Evolutionary conservation across 352 stramenopile genomes (phyloP).

Genomic region (Globisporangium solare): DNA sequence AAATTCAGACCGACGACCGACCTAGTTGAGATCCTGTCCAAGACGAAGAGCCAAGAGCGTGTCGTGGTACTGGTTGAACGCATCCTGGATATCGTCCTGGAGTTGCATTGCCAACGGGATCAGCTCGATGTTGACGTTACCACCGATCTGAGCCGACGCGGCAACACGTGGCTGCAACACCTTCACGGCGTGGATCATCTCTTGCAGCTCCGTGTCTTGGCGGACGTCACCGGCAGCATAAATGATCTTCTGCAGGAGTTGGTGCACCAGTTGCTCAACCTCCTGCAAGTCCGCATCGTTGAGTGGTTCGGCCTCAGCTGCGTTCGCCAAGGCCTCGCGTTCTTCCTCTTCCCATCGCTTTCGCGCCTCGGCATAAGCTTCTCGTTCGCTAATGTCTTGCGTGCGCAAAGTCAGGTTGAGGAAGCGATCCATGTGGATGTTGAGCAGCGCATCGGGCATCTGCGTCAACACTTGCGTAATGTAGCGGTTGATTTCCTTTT

Average conservation of each 20-base stretch:
- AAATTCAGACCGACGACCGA: neutral
- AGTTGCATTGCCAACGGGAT: slow-evolving; percentile 87
- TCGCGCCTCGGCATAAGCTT: slow-evolving; percentile 82
- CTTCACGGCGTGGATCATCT: slow-evolving; percentile 89
- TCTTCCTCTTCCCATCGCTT: slow-evolving; percentile 89
- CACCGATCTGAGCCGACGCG: slow-evolving; percentile 81
- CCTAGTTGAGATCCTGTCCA: slow-evolving; percentile 77
- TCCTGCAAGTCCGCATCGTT: slow-evolving; percentile 87
- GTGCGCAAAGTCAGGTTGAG: slow-evolving; percentile 85
- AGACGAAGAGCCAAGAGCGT: slow-evolving; percentile 80
- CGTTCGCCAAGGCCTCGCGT: slow-evolving; percentile 79
- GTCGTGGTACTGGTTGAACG: slow-evolving; percentile 91
- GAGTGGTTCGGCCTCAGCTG: slow-evolving; percentile 77
- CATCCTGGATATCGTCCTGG: slow-evolving; percentile 88
- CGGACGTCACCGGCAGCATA: slow-evolving; percentile 82
- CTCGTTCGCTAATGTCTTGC: slow-evolving; percentile 83
- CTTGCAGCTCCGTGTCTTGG: slow-evolving; percentile 84
- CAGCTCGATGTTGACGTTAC: slow-evolving; percentile 85
- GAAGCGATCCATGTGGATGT: slow-evolving; percentile 89
- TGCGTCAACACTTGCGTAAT: slow-evolving; percentile 89
- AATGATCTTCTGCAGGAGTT: slow-evolving; percentile 87
- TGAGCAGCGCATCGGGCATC: slow-evolving; percentile 85
- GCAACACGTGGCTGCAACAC: slow-evolving; percentile 80
- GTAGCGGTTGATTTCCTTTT: slow-evolving; percentile 90
- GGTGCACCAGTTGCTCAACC: slow-evolving; percentile 85